Conservation (phyloP, 306 rosid species). For the Herpetospermum pedunculosum region DNA sequence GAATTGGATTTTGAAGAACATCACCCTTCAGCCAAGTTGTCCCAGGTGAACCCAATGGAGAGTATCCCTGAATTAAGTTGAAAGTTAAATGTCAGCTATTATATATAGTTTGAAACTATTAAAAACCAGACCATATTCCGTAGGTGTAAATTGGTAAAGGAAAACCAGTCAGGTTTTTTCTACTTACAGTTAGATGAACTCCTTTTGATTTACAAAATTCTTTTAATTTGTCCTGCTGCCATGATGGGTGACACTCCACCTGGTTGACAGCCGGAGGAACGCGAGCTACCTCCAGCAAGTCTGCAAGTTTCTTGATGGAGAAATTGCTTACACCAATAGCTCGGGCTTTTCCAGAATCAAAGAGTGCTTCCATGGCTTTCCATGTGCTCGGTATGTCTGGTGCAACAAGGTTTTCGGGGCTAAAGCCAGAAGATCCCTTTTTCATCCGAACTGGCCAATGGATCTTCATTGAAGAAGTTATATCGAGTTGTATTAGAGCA, state of each 20-base stretch:
- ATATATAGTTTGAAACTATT: background rate
- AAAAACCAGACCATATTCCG: background rate
- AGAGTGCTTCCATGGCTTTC: slow-evolving; percentile 65
- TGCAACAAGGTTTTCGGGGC: slow-evolving; percentile 24
- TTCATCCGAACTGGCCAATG: slow-evolving; percentile 62
- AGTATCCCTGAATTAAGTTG: slow-evolving; percentile 35
- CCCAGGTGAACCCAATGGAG: slow-evolving; percentile 69
- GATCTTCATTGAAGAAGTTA: slow-evolving; percentile 24
- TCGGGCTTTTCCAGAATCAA: slow-evolving; percentile 45
- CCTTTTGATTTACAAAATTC: slow-evolving; percentile 49
- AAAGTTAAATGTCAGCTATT: background rate
- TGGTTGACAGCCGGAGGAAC: slow-evolving; percentile 60
- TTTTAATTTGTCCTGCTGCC: slow-evolving; percentile 43
- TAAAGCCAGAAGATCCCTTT: slow-evolving; percentile 31
- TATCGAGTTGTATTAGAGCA: background rate
- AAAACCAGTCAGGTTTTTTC: background rate
- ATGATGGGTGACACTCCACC: slow-evolving; percentile 60
- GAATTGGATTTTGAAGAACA: slow-evolving; percentile 40
- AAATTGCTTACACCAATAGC: slow-evolving; percentile 75
- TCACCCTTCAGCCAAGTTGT: slow-evolving; percentile 42
- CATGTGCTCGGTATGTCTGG: slow-evolving; percentile 44
- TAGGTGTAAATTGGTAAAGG: background rate
- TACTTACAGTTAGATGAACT: slow-evolving; percentile 53
- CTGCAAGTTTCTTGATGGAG: slow-evolving; percentile 43
- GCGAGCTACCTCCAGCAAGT: slow-evolving; percentile 33